Base-by-base conservation (phyloP, 805 yeast genomes). In the Metschnikowia kunwiensis region DNA sequence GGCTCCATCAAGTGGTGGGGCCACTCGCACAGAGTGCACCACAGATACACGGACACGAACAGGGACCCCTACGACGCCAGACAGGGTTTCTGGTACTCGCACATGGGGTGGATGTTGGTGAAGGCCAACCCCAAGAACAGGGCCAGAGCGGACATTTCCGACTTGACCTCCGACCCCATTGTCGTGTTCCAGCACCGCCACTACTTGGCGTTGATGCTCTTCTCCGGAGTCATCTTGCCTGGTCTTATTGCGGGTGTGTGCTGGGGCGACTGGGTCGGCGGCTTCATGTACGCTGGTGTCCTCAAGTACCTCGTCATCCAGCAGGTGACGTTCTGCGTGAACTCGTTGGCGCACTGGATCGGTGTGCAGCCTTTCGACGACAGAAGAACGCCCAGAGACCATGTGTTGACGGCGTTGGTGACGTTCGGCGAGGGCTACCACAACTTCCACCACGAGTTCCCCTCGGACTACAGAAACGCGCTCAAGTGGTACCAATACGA, bases 1-100 rank as follows among this genome's bases (percentile, higher is more conserved):
- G 94, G 94, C 47, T 82, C 91, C 27, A 79, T 84, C 60, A 84
- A 84, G 61, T 84, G 93, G 93, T 85, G 94, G 94, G 77, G 82
- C 31, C 93, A 84, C 58, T 74, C 83, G 34, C 94, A 85, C 64
- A 76, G 94, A 74, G 73, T 84, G 38, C 94, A 85, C 60, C 94
- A 85, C 65, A 74, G 94, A 68, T 85, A 82, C 63, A 84, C 93
- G 5, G 94, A 85, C 63, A 85, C 93, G 18, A 51, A 61, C 39
- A 77, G 91, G 68, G 94, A 85, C 61, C 94, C 94, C 34, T 85
- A 84, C 56, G 93, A 85, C 57, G 93, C 94, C 13, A 75, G 89
- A 67, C 70, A 69, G 54, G 94, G 94, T 12, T 78, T 84, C 60
- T 83, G 89, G 87, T 85, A 74, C 57, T 77, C 86, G 20, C 94